phyloP scores from a whole-genome alignment of 202 grass and related monocot species.

The Schoenoplectus tabernaemontani region DNA sequence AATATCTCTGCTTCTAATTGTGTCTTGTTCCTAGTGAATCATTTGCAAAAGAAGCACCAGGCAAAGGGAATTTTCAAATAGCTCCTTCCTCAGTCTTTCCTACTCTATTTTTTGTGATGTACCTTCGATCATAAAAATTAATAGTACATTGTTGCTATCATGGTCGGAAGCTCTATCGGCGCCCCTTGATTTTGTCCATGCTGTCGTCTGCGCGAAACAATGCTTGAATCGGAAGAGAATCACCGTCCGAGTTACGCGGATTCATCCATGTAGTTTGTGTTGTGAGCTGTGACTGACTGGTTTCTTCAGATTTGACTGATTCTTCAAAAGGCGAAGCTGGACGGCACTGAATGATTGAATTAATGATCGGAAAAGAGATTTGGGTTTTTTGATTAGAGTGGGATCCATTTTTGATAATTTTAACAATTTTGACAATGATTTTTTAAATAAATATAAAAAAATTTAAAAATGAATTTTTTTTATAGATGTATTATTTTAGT shows the following conservation, averaged over 20 bases:
- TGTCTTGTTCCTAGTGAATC: not conserved
- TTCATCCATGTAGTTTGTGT: no score
- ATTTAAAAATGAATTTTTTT: no score
- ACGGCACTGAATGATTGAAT: not conserved
- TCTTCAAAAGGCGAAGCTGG: not conserved
- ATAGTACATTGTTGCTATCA: not conserved
- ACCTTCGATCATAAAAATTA: not conserved
- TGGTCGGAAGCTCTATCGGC: not conserved
- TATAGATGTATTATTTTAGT: no score
- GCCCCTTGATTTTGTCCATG: not conserved
- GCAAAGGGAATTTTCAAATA: not conserved
- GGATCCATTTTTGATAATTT: no score
- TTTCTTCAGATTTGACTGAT: not conserved
- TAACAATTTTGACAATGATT: no score
- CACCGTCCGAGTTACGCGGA: no score
- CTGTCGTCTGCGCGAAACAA: not conserved
- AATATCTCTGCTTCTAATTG: not conserved
- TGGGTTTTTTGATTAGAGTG: no score
- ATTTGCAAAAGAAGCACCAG: not conserved
- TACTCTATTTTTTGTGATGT: not conserved
- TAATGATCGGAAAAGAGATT: not conserved
- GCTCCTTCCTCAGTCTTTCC: constrained; percentile 27
- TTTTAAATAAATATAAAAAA: no score
- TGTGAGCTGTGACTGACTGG: no score
- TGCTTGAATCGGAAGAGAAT: not conserved